phyloP scores from a whole-genome alignment of 768 basidiomycete genomes.

The Botryobasidium botryosum region DNA sequence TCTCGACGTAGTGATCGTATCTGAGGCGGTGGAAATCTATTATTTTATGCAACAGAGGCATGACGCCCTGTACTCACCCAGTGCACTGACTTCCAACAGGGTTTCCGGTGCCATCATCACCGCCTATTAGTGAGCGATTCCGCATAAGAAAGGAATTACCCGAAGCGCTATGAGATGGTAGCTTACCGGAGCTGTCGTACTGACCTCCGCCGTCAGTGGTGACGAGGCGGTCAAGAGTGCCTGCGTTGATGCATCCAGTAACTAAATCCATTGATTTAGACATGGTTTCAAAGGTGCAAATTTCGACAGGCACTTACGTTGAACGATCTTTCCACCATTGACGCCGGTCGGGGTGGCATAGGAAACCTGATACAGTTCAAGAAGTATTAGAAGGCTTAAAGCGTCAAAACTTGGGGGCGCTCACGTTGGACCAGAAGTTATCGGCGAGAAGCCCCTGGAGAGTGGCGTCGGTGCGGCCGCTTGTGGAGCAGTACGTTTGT shows the following conservation, averaged over 20 bases:
- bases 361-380: neutral
- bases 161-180: too few relatives aligned
- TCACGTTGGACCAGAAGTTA: slow-evolving; percentile 8
- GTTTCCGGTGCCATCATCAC: slow-evolving; percentile 3
- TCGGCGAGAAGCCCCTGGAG: slow-evolving; percentile 5
- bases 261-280: too few relatives aligned
- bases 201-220: slow-evolving; percentile 6
- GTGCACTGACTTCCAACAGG: slow-evolving; percentile 3
- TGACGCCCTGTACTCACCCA: neutral
- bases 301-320: too few relatives aligned
- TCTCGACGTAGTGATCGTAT: slow-evolving; percentile 8
- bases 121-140: too few relatives aligned
- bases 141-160: too few relatives aligned
- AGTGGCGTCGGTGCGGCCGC: neutral
- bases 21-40: neutral
- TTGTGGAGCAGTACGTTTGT: slow-evolving; percentile 5
- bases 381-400: slow-evolving; percentile 1
- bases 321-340: too few relatives aligned
- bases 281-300: too few relatives aligned
- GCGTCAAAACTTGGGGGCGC: neutral
- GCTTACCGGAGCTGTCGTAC: slow-evolving; percentile 7
- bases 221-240: slow-evolving; percentile 3
- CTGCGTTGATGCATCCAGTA: slow-evolving; percentile 7
- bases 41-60: neutral
- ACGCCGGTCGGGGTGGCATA: too few relatives aligned